These are phyloP conservation scores for Termitomyces sp. DNA, from an alignment of 768 basidiomycete genomes.

Conservation along the genomic window DNA sequence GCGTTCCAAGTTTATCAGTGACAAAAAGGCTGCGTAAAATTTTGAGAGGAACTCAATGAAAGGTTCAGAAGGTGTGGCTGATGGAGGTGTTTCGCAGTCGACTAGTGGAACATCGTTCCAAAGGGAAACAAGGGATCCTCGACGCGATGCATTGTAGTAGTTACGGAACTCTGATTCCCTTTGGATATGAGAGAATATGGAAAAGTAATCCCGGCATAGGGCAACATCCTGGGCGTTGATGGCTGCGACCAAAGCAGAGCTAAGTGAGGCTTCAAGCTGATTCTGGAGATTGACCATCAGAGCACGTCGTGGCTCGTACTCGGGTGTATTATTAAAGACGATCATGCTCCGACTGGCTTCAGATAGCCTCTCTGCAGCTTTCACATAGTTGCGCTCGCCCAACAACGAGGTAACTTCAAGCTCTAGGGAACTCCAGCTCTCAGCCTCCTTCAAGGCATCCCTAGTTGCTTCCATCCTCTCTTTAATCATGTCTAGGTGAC, in stretches of 20 bases:
- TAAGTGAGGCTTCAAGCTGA: constrained; percentile 88
- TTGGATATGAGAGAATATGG: constrained; percentile 88
- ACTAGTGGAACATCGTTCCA: constrained; percentile 63
- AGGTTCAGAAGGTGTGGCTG: constrained; percentile 21
- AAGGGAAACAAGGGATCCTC: constrained; percentile 52
- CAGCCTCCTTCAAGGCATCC: constrained; percentile 89
- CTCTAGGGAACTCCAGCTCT: constrained; percentile 95
- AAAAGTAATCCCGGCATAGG: constrained; percentile 72
- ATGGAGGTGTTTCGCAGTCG: constrained; percentile 38
- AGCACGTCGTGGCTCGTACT: constrained; percentile 80
- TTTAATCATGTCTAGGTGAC: constrained; percentile 78
- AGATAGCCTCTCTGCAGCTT: constrained; percentile 87
- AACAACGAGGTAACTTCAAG: constrained; percentile 87
- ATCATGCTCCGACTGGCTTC: constrained; percentile 88
- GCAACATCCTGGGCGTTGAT: constrained; percentile 74
- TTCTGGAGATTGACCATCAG: constrained; percentile 93
- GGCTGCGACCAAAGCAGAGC: constrained; percentile 84
- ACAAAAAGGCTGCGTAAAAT: constrained; percentile 69
- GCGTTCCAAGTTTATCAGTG: constrained; percentile 65
- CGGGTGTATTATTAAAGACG: constrained; percentile 88
- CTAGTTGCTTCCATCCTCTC: constrained; percentile 82
- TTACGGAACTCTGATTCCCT: constrained; percentile 89
- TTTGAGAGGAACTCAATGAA: constrained; percentile 66
- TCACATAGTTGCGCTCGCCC: constrained; percentile 69
- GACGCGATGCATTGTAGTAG: constrained; percentile 87